Percentiles rank a stretch among this genome's conserved stretches.
Evolutionary conservation across 331 rosid species (phyloP).

Genomic region (Ulmus americana): DNA sequence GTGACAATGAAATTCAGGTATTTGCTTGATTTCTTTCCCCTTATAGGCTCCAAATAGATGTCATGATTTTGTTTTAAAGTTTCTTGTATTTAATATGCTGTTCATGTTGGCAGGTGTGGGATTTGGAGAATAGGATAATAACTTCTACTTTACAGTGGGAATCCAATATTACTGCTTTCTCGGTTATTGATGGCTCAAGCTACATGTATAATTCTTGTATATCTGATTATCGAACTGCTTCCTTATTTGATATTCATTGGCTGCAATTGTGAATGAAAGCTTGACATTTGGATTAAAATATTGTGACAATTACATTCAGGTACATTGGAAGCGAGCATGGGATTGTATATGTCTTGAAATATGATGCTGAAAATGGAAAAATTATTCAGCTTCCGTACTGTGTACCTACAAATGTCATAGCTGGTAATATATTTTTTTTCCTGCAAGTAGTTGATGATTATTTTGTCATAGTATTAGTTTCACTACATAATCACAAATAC

Average conservation of each 20-base stretch:
- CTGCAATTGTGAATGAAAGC: conserved; percentile 2
- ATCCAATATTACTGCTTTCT: conserved; percentile 81
- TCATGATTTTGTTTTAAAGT: not conserved
- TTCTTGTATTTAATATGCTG: conserved; percentile 32
- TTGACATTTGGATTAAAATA: conserved; percentile 16
- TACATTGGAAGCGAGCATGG: conserved; percentile 78
- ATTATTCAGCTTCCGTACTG: conserved; percentile 55
- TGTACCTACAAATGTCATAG: conserved; percentile 57
- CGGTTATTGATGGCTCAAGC: conserved; percentile 67
- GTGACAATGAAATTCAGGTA: conserved; percentile 80
- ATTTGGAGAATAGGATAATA: conserved; percentile 62
- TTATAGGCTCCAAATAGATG: conserved; percentile 3
- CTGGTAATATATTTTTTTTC: conserved; percentile 41
- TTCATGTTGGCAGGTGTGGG: conserved; percentile 79
- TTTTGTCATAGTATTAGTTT: not conserved
- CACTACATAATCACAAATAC: not conserved
- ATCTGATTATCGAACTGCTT: conserved; percentile 19
- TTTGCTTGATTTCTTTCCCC: conserved; percentile 1
- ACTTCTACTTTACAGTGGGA: conserved; percentile 77
- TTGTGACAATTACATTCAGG: conserved; percentile 44
- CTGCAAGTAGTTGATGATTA: conserved; percentile 17
- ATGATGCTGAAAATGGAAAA: conserved; percentile 44
- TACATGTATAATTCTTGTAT: conserved; percentile 57
- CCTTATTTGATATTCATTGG: conserved; percentile 17
- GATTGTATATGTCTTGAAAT: conserved; percentile 62